Percentiles rank a stretch among this genome's conserved stretches.
Evolutionary conservation across 768 basidiomycete genomes (phyloP).

Genomic region (Cystofilobasidium macerans): DNA sequence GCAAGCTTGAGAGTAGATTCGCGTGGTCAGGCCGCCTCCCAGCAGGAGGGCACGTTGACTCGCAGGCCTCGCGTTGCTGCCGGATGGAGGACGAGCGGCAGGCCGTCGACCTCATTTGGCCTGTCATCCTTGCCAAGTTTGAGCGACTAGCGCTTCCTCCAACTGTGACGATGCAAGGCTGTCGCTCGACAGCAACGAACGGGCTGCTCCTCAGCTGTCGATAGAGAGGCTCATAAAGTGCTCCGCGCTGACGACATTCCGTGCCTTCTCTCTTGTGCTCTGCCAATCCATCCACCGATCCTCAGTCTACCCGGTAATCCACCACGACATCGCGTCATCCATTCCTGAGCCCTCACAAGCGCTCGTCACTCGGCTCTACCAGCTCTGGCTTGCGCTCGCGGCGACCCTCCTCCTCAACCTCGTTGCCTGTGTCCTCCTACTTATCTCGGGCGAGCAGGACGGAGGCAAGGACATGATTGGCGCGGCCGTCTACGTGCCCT

Average conservation of each 20-base stretch:
- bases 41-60: no score
- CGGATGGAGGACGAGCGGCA: no score
- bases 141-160: no score
- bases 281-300: not conserved
- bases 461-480: slow-evolving; percentile 38
- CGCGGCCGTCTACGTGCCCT: slow-evolving; percentile 6
- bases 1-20: no score
- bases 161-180: no score
- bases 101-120: no score
- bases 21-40: no score
- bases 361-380: slow-evolving; percentile 66
- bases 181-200: no score
- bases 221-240: no score
- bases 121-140: no score
- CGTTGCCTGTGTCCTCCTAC: slow-evolving; percentile 75
- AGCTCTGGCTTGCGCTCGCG: slow-evolving; percentile 76
- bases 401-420: slow-evolving; percentile 77
- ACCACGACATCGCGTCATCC: slow-evolving; percentile 69
- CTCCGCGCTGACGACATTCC: slow-evolving; percentile 5
- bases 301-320: slow-evolving; percentile 82
- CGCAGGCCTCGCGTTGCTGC: no score
- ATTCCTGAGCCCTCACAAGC: slow-evolving; percentile 70
- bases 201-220: no score
- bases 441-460: slow-evolving; percentile 62
- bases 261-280: not conserved